Conservation (phyloP, 306 rosid species). For the Fragaria iinumae region DNA sequence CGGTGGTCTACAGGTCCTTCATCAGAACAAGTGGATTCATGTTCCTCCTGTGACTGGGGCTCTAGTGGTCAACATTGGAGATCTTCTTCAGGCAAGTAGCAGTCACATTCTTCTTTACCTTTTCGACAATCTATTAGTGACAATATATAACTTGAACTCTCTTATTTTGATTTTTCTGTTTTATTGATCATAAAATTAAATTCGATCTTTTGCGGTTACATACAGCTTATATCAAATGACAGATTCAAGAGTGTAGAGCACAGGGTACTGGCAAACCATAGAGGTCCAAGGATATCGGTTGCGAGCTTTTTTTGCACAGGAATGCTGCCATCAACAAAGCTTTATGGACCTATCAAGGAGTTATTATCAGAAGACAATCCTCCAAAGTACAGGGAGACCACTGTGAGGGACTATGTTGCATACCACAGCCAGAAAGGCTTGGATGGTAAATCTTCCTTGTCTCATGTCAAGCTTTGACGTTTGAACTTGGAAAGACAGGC, state of each 20-base stretch:
- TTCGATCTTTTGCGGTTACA: neutral
- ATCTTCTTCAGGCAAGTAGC: constrained; percentile 20
- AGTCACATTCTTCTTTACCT: neutral
- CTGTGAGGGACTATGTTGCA: neutral
- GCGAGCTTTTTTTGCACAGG: constrained; percentile 6
- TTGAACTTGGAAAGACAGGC: neutral
- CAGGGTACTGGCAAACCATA: constrained; percentile 27
- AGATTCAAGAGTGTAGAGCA: constrained; percentile 40
- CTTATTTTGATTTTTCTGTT: neutral
- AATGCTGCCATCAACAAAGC: neutral
- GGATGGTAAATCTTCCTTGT: neutral
- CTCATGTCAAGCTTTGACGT: neutral
- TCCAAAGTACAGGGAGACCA: constrained; percentile 15
- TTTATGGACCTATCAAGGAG: constrained; percentile 15
- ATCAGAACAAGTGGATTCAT: constrained; percentile 14
- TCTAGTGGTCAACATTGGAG: too few relatives aligned
- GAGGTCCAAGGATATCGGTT: constrained; percentile 6
- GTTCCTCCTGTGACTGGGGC: constrained; percentile 15
- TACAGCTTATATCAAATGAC: constrained; percentile 37
- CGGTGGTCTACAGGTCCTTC: constrained; percentile 54
- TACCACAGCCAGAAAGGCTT: neutral
- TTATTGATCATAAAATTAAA: neutral
- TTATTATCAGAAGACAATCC: constrained; percentile 9
- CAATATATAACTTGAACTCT: neutral
- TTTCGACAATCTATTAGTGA: neutral